These are phyloP conservation scores for Ophidiomyces ophidiicola DNA, from an alignment of 2,329 filamentous ascomycete genomes.

Conservation along the genomic window DNA sequence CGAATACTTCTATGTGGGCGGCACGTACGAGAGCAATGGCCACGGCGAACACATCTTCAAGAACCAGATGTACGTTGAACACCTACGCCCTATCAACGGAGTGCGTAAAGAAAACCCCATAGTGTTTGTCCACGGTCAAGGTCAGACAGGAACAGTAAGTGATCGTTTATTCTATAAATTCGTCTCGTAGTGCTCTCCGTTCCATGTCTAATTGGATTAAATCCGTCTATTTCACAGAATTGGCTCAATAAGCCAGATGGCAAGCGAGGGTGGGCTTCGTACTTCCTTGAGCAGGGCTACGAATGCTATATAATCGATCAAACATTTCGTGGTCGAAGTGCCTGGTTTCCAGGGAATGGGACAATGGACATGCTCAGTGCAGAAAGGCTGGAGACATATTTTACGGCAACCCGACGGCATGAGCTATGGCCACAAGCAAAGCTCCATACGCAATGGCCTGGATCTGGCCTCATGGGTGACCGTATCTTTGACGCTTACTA, in stretches of 20 bases:
- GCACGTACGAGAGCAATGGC: constrained; percentile 14
- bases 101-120: constrained; percentile 15
- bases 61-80: constrained; percentile 22
- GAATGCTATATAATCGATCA: constrained; percentile 32
- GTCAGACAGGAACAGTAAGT: constrained; percentile 19
- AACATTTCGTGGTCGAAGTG: constrained; percentile 23
- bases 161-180: not conserved
- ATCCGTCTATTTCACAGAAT: constrained; percentile 17
- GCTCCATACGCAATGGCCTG: constrained; percentile 33
- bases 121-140: constrained; percentile 19
- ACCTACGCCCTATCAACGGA: constrained; percentile 15
- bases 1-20: constrained; percentile 19
- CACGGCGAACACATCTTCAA: constrained; percentile 18
- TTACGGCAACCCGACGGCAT: constrained; percentile 11
- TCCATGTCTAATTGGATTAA: not conserved
- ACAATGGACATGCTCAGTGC: constrained; percentile 6
- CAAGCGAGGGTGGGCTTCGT: constrained; percentile 34
- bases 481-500: constrained; percentile 23
- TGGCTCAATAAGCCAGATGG: constrained; percentile 37
- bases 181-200: not conserved
- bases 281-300: constrained; percentile 34
- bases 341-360: constrained; percentile 14
- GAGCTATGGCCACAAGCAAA: constrained; percentile 26
- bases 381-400: constrained; percentile 20
- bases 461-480: constrained; percentile 24